These are phyloP conservation scores for Casaregolazyma suthepensis DNA, from an alignment of 1,139 yeast species.

Conservation along the genomic window DNA sequence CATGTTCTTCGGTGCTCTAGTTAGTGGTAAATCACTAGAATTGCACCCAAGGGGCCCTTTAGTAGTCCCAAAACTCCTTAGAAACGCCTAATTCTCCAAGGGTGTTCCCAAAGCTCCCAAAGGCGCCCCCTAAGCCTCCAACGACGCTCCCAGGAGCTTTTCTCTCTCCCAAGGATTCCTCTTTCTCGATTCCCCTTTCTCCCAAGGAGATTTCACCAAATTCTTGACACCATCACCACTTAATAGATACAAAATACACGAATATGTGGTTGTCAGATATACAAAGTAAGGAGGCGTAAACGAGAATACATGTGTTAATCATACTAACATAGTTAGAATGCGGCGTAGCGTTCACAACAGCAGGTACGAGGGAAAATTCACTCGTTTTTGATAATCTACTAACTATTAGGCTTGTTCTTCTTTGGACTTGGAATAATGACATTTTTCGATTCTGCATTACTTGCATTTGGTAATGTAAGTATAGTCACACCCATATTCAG, in stretches of 20 bases:
- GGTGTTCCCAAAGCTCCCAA: background rate
- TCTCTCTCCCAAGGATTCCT: too few relatives aligned
- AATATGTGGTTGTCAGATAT: slow-evolving; percentile 34
- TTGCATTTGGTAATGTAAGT: slow-evolving; percentile 77
- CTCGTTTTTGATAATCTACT: background rate
- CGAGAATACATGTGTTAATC: background rate
- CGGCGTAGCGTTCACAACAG: slow-evolving; percentile 92
- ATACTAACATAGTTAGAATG: slow-evolving; percentile 45
- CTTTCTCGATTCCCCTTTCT: too few relatives aligned
- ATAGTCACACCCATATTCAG: slow-evolving; percentile 47
- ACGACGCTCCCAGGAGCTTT: background rate
- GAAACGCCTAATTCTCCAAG: too few relatives aligned
- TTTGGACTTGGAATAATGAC: slow-evolving; percentile 78
- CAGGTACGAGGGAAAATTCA: slow-evolving; percentile 39
- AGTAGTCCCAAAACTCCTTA: too few relatives aligned
- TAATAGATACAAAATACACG: slow-evolving; percentile 1
- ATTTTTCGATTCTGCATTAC: slow-evolving; percentile 80
- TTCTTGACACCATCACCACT: background rate
- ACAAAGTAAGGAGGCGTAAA: slow-evolving; percentile 28
- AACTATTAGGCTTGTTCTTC: slow-evolving; percentile 45
- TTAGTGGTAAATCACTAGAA: too few relatives aligned
- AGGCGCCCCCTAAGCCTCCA: background rate
- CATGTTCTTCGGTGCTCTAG: background rate
- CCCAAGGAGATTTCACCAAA: background rate
- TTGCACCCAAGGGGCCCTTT: too few relatives aligned